Conservation (phyloP, 495 filamentous ascomycete genomes). For the Hypoxylon lenormandii region DNA sequence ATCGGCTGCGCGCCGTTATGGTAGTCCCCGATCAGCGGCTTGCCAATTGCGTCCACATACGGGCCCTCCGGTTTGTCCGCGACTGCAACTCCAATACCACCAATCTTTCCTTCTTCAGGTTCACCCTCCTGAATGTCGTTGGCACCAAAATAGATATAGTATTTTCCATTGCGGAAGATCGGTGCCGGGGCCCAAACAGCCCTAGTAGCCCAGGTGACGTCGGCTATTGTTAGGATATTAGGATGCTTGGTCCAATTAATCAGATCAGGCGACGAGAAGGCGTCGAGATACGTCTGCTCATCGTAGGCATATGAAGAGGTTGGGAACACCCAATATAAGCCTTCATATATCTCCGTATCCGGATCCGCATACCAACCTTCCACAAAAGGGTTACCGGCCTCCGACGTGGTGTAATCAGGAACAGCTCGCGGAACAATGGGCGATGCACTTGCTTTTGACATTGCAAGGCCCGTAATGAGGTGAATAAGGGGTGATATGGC, state of each 20-base stretch:
- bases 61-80: constrained; percentile 60
- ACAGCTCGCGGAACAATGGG: neutral
- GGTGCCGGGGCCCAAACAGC: constrained; percentile 66
- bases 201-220: constrained; percentile 61
- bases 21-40: constrained; percentile 55
- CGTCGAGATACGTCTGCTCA: constrained; percentile 62
- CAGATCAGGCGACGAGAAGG: constrained; percentile 60
- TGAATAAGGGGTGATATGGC: neutral
- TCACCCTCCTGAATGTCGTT: constrained; percentile 54
- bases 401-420: constrained; percentile 43
- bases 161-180: constrained; percentile 60
- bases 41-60: constrained; percentile 59
- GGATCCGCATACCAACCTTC: constrained; percentile 65
- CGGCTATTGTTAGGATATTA: constrained; percentile 53
- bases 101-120: constrained; percentile 28
- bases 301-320: constrained; percentile 60
- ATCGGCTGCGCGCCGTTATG: constrained; percentile 62
- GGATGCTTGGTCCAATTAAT: constrained; percentile 58
- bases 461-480: constrained; percentile 8
- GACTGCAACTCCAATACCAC: constrained; percentile 62
- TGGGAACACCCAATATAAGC: constrained; percentile 65
- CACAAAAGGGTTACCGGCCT: constrained; percentile 57
- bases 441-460: constrained; percentile 11
- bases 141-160: constrained; percentile 64
- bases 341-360: constrained; percentile 64